phyloP scores from a whole-genome alignment of 306 rosid species.

The Castanea sativa region DNA sequence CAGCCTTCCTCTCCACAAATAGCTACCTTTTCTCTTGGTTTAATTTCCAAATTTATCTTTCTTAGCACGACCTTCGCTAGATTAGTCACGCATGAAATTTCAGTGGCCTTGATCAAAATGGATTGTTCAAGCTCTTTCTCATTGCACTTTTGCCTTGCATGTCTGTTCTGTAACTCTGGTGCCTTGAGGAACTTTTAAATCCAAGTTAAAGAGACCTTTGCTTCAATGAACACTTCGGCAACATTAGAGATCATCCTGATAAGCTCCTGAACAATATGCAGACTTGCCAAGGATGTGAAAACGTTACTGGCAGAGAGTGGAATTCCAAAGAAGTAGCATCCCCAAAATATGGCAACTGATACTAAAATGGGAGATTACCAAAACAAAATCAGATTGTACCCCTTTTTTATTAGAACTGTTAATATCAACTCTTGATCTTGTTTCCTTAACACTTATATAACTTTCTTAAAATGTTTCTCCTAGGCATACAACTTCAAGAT shows the following conservation, averaged over 20 bases:
- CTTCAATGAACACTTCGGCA: slow-evolving; percentile 27
- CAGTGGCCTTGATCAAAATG: slow-evolving; percentile 3
- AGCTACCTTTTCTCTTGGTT: slow-evolving; percentile 28
- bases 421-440: slow-evolving; percentile 16
- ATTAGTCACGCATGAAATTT: slow-evolving; percentile 25
- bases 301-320: slow-evolving; percentile 23
- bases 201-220: slow-evolving; percentile 23
- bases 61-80: slow-evolving; percentile 13
- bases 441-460: slow-evolving; percentile 18
- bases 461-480: slow-evolving; percentile 28
- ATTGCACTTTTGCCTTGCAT: not conserved
- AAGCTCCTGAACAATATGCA: slow-evolving; percentile 33
- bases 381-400: slow-evolving; percentile 7
- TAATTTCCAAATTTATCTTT: slow-evolving; percentile 19
- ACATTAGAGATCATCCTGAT: slow-evolving; percentile 23
- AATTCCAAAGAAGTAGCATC: slow-evolving; percentile 29
- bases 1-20: slow-evolving; percentile 39
- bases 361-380: slow-evolving; percentile 32
- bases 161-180: slow-evolving; percentile 11
- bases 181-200: slow-evolving; percentile 28
- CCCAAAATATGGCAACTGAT: slow-evolving; percentile 18
- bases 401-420: slow-evolving; percentile 3
- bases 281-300: slow-evolving; percentile 28
- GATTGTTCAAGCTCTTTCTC: slow-evolving; percentile 9
- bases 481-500: slow-evolving; percentile 32